Conservation (phyloP, 164 flowering plant species). For the Malania oleifera region DNA sequence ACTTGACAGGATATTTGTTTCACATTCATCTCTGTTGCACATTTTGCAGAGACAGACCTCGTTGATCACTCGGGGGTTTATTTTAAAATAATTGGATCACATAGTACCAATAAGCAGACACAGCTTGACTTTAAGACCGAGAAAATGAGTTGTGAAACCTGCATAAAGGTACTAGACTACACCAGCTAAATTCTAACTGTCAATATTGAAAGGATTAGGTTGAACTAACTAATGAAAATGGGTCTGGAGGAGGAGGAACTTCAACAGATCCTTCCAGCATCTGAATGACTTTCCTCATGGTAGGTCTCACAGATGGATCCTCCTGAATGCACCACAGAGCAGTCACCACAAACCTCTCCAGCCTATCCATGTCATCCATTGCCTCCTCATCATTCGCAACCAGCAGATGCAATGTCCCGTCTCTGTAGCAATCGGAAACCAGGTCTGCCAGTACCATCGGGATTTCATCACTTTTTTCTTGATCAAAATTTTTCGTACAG, state of each 20-base stretch:
- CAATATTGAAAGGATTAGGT: background rate
- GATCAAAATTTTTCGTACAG: constrained; percentile 16
- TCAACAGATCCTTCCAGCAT: constrained; percentile 40
- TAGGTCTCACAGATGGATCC: constrained; percentile 36
- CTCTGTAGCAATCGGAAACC: constrained; percentile 25
- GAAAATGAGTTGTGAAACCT: too few species aligned
- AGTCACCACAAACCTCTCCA: constrained; percentile 33
- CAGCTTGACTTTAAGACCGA: too few species aligned
- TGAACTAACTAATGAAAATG: constrained; percentile 3
- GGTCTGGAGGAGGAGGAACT: constrained; percentile 26
- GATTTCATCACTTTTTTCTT: background rate
- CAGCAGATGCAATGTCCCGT: constrained; percentile 10
- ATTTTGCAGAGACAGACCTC: too few species aligned
- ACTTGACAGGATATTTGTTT: too few species aligned
- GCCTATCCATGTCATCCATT: constrained; percentile 11
- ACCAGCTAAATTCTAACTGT: too few species aligned
- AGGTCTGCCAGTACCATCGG: constrained; percentile 15
- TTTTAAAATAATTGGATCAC: too few species aligned
- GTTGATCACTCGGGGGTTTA: too few species aligned
- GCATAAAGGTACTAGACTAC: too few species aligned
- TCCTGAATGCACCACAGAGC: constrained; percentile 51
- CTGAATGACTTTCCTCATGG: constrained; percentile 30
- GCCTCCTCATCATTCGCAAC: constrained; percentile 25
- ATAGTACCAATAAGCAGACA: too few species aligned
- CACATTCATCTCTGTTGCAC: too few species aligned